A percentile compares a stretch with the other conserved stretches of the same genome.
Conservation (phyloP, 2,329 filamentous ascomycete species). For the Cladophialophora exuberans region DNA sequence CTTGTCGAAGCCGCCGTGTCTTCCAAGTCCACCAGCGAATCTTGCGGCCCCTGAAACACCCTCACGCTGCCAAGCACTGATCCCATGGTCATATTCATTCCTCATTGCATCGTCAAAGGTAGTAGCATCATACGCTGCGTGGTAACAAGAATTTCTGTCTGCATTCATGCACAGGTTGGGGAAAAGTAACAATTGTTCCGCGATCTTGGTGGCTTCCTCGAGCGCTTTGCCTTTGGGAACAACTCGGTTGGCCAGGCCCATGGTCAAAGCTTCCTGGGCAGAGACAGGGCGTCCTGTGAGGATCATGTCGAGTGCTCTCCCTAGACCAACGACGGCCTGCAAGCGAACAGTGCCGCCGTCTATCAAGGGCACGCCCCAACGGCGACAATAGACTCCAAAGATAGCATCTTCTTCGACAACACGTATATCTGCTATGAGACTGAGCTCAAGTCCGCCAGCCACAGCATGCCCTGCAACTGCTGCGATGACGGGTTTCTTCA, state of each 20-base stretch:
- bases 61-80: slow-evolving; percentile 48
- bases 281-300: slow-evolving; percentile 56
- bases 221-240: slow-evolving; percentile 55
- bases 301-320: slow-evolving; percentile 60
- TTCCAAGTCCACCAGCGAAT: slow-evolving; percentile 46
- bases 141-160: slow-evolving; percentile 55
- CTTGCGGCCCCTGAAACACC: slow-evolving; percentile 46
- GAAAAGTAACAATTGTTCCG: slow-evolving; percentile 52
- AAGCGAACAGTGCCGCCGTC: slow-evolving; percentile 59
- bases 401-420: slow-evolving; percentile 57
- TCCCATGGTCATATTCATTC: slow-evolving; percentile 52
- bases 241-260: slow-evolving; percentile 59
- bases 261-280: slow-evolving; percentile 54
- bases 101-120: slow-evolving; percentile 56
- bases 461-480: slow-evolving; percentile 59
- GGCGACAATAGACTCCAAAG: slow-evolving; percentile 60
- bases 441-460: slow-evolving; percentile 58
- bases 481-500: slow-evolving; percentile 57
- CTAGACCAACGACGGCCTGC: slow-evolving; percentile 56
- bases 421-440: slow-evolving; percentile 57
- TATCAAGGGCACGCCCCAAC: slow-evolving; percentile 57
- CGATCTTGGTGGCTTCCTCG: slow-evolving; percentile 54
- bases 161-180: slow-evolving; percentile 57
- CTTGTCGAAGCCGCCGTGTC: slow-evolving; percentile 39
- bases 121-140: slow-evolving; percentile 53